Conservation (phyloP, 2,329 filamentous ascomycete species). For the Alternaria solani region DNA sequence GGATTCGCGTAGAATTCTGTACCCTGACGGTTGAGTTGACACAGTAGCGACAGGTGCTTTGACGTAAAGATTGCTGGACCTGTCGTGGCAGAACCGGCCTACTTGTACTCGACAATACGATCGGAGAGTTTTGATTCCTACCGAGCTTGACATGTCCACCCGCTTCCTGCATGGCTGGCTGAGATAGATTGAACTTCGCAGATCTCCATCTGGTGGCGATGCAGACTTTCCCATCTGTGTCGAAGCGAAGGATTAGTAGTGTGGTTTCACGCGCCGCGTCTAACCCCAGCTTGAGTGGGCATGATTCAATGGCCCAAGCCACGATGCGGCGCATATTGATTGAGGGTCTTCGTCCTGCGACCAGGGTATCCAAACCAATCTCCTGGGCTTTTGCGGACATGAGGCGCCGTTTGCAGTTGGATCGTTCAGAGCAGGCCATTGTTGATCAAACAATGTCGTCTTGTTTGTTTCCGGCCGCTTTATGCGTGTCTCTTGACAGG, state of each 20-base stretch:
- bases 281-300: background rate
- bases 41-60: background rate
- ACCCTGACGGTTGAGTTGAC: background rate
- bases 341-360: slow-evolving; percentile 10
- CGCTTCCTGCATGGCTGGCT: background rate
- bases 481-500: slow-evolving; percentile 9
- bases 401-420: background rate
- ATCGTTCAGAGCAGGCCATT: background rate
- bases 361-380: slow-evolving; percentile 1
- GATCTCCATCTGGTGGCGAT: slow-evolving; percentile 8
- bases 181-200: background rate
- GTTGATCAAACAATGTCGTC: background rate
- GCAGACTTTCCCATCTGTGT: slow-evolving; percentile 2
- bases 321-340: slow-evolving; percentile 17
- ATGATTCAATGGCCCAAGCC: slow-evolving; percentile 7
- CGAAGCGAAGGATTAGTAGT: slow-evolving; percentile 1
- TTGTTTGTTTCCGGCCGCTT: slow-evolving; percentile 3
- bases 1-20: slow-evolving; percentile 1
- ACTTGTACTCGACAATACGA: background rate
- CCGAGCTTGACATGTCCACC: background rate
- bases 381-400: background rate
- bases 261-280: slow-evolving; percentile 12
- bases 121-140: background rate
- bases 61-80: background rate
- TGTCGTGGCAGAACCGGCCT: background rate